Evolutionary conservation across 805 yeast genomes (phyloP).

Genomic region (Ogataea nonfermentans): DNA sequence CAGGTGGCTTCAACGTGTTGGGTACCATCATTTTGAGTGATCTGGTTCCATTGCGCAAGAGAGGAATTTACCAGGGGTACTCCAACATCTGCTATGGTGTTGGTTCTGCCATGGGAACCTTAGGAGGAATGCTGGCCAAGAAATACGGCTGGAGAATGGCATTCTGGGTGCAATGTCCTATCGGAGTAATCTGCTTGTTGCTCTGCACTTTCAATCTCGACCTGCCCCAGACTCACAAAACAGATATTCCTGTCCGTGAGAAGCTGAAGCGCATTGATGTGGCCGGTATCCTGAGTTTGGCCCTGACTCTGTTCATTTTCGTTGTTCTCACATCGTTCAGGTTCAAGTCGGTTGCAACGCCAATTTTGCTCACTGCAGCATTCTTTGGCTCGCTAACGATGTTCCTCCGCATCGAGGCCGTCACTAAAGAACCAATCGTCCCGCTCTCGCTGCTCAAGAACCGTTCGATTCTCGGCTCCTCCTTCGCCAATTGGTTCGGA

Average conservation of each 20-base stretch:
- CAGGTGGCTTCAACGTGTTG: conserved; percentile 84
- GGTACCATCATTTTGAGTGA: conserved; percentile 79
- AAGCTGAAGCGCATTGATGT: conserved; percentile 59
- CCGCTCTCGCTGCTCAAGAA: conserved; percentile 55
- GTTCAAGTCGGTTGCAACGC: conserved; percentile 44
- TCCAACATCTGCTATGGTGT: conserved; percentile 76
- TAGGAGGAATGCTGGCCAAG: conserved; percentile 59
- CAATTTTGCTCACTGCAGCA: conserved; percentile 30
- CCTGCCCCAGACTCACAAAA: conserved; percentile 40
- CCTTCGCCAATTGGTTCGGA: conserved; percentile 61
- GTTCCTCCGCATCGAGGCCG: conserved; percentile 25
- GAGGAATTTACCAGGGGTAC: conserved; percentile 85
- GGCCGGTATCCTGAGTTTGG: conserved; percentile 34
- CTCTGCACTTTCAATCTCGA: conserved; percentile 41
- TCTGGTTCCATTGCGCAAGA: conserved; percentile 71
- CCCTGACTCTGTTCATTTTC: conserved; percentile 31
- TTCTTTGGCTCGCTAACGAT: conserved; percentile 9
- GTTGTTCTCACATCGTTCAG: conserved; percentile 38
- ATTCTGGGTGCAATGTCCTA: conserved; percentile 53
- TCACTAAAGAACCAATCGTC: conserved; percentile 51
- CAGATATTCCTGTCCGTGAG: conserved; percentile 31
- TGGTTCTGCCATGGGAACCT: conserved; percentile 69
- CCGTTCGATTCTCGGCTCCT: conserved; percentile 61
- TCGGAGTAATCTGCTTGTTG: conserved; percentile 39
- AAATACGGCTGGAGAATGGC: conserved; percentile 65